Percentiles rank a stretch among this genome's conserved stretches.
Conservation (phyloP, 768 basidiomycete genomes). For the Boletus patriciae region DNA sequence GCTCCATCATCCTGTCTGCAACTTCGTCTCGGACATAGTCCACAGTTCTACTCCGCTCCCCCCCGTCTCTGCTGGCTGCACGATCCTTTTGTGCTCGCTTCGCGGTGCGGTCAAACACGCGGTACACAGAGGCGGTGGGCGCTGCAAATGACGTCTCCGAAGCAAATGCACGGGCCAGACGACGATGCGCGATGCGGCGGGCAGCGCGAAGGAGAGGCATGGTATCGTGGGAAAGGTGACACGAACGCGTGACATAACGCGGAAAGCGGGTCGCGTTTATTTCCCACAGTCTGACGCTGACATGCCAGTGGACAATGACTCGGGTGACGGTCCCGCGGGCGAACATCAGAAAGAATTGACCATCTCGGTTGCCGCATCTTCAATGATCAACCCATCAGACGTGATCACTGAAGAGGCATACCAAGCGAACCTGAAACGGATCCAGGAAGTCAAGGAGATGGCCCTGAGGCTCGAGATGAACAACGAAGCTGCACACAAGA, state of each 20-base stretch:
- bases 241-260: constrained; percentile 14
- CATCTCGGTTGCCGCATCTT: constrained; percentile 23
- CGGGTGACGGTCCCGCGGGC: not conserved
- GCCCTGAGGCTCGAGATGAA: constrained; percentile 32
- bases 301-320: constrained; percentile 25
- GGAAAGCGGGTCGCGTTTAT: not conserved
- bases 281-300: not conserved
- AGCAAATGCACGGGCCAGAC: constrained; percentile 44
- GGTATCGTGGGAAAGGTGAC: constrained; percentile 21
- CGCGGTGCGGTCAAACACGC: constrained; percentile 81
- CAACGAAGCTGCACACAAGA: constrained; percentile 44
- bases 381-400: constrained; percentile 27
- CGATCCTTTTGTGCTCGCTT: constrained; percentile 80
- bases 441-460: constrained; percentile 33
- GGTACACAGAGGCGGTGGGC: constrained; percentile 53
- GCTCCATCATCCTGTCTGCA: constrained; percentile 87
- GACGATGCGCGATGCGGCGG: not conserved
- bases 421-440: constrained; percentile 25
- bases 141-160: constrained; percentile 45
- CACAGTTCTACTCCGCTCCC: constrained; percentile 67
- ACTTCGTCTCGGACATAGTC: constrained; percentile 93
- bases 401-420: constrained; percentile 21
- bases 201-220: constrained; percentile 14
- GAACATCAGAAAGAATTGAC: constrained; percentile 11
- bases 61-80: constrained; percentile 58